Base-by-base conservation (phyloP, 805 yeast species). In the Starmerella bacillaris region DNA sequence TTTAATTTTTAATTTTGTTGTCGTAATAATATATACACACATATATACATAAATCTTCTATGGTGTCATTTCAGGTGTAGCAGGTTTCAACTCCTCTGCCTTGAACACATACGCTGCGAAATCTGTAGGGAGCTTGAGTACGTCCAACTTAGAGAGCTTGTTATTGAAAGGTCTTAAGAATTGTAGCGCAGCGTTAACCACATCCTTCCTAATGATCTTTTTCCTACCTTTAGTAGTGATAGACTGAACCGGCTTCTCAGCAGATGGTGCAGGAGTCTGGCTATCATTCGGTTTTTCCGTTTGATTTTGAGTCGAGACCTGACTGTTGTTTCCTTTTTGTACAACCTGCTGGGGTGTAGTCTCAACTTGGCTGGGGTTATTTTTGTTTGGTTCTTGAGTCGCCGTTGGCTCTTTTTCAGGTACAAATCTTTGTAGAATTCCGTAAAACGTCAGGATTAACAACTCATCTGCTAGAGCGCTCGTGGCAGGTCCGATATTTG, bases 311-410 rank as follows among this genome's bases (percentile, higher is more conserved):
- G 20, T 16, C 5, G 37, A 30, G 16, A 40, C 51, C 53, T 12
- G 42, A 32, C 40, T 54, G 49, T 30, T 42, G 39, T 3, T 45
- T 37, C 26, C 31, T 18, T 5, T 54, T n/a, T n/a, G n/a, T n/a
- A n/a, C n/a, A n/a, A n/a, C n/a, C n/a, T n/a, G n/a, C n/a, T n/a
- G n/a, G n/a, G n/a, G n/a, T n/a, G n/a, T n/a, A n/a, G n/a, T n/a
- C n/a, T n/a, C n/a, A n/a, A n/a, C n/a, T n/a, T n/a, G n/a, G n/a
- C n/a, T n/a, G 37, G 38, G 24, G 12, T 9, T 9, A 12, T 9
- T 9, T 9, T 22, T 12, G 12, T 9, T 9, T 22, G 24, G 24
- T 5, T 15, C 18, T 11, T 26, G n/a, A 5, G 18, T 11, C 12
- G 26, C 26, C n/a, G n/a, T n/a, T n/a, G n/a, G n/a, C n/a, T n/a